Percentiles rank a stretch among this genome's conserved stretches.
Evolutionary conservation across 2,329 filamentous ascomycete species (phyloP).

Genomic region (Eutypa lata): DNA sequence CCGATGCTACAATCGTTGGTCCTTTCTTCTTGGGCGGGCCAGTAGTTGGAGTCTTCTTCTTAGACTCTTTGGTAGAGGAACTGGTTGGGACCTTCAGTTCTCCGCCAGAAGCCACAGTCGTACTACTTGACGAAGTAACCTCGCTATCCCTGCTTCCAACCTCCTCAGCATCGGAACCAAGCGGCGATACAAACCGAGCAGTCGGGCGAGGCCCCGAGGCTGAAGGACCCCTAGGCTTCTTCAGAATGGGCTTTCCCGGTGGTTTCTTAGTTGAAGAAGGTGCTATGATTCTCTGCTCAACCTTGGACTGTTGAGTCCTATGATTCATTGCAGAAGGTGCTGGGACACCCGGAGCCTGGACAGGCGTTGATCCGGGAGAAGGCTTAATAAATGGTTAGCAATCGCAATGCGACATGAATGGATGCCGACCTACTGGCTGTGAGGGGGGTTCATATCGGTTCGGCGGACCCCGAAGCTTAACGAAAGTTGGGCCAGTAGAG

Average conservation of each 20-base stretch:
- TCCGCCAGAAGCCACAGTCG: constrained; percentile 23
- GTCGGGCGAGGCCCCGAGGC: constrained; percentile 53
- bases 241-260: constrained; percentile 55
- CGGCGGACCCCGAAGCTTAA: constrained; percentile 51
- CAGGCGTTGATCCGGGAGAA: constrained; percentile 17
- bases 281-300: constrained; percentile 20
- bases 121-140: constrained; percentile 40
- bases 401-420: not conserved
- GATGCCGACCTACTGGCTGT: constrained; percentile 37
- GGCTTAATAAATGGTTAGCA: constrained; percentile 18
- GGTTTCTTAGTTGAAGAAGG: constrained; percentile 45
- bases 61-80: constrained; percentile 21
- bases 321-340: constrained; percentile 17
- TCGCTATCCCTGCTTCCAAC: constrained; percentile 28
- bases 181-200: constrained; percentile 57
- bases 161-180: constrained; percentile 43
- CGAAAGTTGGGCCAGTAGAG: constrained; percentile 54
- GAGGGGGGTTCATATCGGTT: constrained; percentile 49
- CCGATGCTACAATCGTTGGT: constrained; percentile 41
- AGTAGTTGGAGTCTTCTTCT: constrained; percentile 14
- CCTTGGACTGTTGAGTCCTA: constrained; percentile 16
- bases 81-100: constrained; percentile 17
- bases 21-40: constrained; percentile 30
- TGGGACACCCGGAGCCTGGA: constrained; percentile 8
- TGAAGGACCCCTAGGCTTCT: constrained; percentile 55